Percentiles rank a stretch among this genome's conserved stretches.
phyloP scores from a whole-genome alignment of 805 yeast species.

The Metschnikowia henanensis region DNA sequence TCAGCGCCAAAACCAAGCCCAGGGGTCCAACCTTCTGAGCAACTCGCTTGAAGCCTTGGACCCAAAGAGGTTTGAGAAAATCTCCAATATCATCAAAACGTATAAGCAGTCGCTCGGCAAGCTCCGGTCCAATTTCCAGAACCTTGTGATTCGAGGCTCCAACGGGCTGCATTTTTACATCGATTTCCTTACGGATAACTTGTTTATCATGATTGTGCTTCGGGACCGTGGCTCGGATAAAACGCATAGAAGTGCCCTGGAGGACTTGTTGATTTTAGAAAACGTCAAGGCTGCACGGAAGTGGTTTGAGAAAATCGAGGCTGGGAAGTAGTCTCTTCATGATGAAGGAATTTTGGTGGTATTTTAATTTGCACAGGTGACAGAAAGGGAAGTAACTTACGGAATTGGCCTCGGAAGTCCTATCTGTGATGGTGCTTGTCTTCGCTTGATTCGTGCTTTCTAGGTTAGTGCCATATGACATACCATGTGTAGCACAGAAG shows the following conservation, averaged over 20 bases:
- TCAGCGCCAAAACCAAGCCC: conserved; percentile 25
- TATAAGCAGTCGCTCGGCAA: conserved; percentile 91
- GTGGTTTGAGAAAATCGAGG: conserved; percentile 50
- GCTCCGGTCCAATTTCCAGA: conserved; percentile 79
- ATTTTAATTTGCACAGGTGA: too few species aligned
- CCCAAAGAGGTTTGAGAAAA: conserved; percentile 92
- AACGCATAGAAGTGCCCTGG: conserved; percentile 31
- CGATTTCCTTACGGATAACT: conserved; percentile 57
- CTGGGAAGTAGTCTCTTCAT: conserved; percentile 12
- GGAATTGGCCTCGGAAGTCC: too few species aligned
- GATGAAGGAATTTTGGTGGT: too few species aligned
- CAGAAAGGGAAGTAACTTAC: too few species aligned
- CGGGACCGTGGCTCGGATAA: conserved; percentile 34
- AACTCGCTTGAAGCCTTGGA: conserved; percentile 47
- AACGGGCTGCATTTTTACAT: conserved; percentile 47
- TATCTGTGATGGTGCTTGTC: too few species aligned
- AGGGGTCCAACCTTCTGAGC: conserved; percentile 6
- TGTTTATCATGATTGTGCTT: conserved; percentile 61
- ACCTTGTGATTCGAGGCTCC: conserved; percentile 66
- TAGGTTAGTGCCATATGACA: too few species aligned
- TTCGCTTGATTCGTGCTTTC: too few species aligned
- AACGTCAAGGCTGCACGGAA: conserved; percentile 57
- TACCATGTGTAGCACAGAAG: too few species aligned
- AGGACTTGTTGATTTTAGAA: conserved; percentile 50
- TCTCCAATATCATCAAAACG: conserved; percentile 89